Percentiles rank a stretch among this genome's conserved stretches.
Evolutionary conservation across 73 alveolate species (phyloP).

Genomic region (Breviolum minutum): DNA sequence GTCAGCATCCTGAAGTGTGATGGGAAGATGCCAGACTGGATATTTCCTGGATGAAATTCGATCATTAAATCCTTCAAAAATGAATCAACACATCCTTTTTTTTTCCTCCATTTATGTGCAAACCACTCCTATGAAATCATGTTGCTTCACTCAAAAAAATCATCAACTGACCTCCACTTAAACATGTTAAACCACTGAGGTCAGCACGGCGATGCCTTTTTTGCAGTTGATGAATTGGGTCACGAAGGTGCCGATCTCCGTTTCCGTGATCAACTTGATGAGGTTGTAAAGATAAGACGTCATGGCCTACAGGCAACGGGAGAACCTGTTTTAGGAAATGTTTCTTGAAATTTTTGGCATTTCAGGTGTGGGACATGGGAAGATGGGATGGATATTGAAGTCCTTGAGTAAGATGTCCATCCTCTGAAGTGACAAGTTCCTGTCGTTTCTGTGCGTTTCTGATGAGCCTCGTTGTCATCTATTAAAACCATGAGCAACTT

Average conservation of each 20-base stretch:
- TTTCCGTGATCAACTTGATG: constrained; percentile 56
- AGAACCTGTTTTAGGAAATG: not conserved
- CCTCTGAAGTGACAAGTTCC: not conserved
- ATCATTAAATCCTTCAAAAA: not conserved
- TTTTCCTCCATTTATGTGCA: not conserved
- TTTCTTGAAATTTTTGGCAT: not conserved
- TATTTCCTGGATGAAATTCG: not conserved
- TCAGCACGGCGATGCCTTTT: constrained; percentile 23
- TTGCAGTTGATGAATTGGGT: constrained; percentile 72
- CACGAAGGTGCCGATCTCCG: constrained; percentile 42
- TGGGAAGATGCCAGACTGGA: not conserved
- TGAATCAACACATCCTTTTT: not conserved
- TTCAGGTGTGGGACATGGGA: not conserved
- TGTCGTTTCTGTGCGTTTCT: not conserved
- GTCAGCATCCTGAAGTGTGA: constrained; percentile 24
- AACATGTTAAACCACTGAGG: not conserved
- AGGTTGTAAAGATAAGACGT: constrained; percentile 49
- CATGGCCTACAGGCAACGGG: not conserved
- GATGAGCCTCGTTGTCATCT: constrained; percentile 35
- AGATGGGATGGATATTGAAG: not conserved
- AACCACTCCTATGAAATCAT: not conserved
- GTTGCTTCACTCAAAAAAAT: not conserved
- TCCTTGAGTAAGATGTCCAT: not conserved
- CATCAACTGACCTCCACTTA: not conserved
- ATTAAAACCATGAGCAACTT: constrained; percentile 10